phyloP scores from a whole-genome alignment of 2,329 filamentous ascomycete genomes.

The Thermothelomyces thermophilus region DNA sequence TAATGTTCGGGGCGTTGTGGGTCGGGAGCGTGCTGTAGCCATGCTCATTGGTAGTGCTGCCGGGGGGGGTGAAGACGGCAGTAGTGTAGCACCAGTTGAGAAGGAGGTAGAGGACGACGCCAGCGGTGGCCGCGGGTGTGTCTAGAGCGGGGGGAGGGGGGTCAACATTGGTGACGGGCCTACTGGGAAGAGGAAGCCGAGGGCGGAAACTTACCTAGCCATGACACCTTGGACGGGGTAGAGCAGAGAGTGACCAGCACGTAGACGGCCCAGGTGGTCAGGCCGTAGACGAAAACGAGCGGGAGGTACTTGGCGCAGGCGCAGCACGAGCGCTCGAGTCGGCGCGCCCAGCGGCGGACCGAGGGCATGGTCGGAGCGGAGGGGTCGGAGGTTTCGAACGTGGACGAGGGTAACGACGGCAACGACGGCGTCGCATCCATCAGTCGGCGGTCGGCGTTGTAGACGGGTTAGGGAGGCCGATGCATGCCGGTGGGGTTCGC shows the following conservation, averaged over 20 bases:
- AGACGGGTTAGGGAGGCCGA: not conserved
- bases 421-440: constrained; percentile 22
- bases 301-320: constrained; percentile 73
- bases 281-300: constrained; percentile 77
- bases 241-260: constrained; percentile 71
- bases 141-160: constrained; percentile 35
- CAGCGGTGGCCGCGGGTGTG: constrained; percentile 52
- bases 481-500: not conserved
- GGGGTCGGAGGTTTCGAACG: constrained; percentile 7
- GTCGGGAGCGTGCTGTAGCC: constrained; percentile 79
- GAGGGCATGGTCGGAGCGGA: constrained; percentile 35
- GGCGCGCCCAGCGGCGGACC: constrained; percentile 56
- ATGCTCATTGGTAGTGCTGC: constrained; percentile 56
- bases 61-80: constrained; percentile 88
- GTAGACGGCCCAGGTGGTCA: constrained; percentile 93
- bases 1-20: constrained; percentile 55
- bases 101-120: constrained; percentile 65
- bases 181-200: not conserved
- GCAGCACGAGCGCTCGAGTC: constrained; percentile 79
- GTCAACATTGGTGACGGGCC: not conserved
- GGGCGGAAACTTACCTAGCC: constrained; percentile 45
- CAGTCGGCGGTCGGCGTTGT: constrained; percentile 7
- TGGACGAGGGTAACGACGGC: constrained; percentile 1
- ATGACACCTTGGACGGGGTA: constrained; percentile 43
- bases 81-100: constrained; percentile 86